A percentile compares a stretch with the other conserved stretches of the same genome.
Evolutionary conservation across 805 yeast genomes (phyloP).

Genomic region (Suhomyces emberorum): DNA sequence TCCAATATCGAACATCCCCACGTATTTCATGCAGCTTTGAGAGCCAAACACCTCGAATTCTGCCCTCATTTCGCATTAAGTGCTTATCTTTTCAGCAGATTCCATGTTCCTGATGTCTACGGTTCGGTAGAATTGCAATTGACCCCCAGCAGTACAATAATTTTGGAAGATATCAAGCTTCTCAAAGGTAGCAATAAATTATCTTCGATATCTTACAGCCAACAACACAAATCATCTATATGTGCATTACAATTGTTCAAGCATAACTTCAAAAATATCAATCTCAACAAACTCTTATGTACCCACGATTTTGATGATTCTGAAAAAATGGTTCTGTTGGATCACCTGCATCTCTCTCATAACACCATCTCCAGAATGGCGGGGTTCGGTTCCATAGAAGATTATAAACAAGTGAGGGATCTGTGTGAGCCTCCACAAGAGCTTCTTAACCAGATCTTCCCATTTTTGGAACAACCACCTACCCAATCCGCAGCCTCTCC

Average conservation of each 20-base stretch:
- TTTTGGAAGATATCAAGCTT: slow-evolving; percentile 16
- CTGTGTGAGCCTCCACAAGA: slow-evolving; percentile 23
- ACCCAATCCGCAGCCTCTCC: slow-evolving; percentile 7
- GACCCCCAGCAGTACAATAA: slow-evolving; percentile 3
- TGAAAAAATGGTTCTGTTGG: slow-evolving; percentile 11
- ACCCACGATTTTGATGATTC: slow-evolving; percentile 11
- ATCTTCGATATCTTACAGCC: slow-evolving; percentile 21
- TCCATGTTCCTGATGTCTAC: slow-evolving; percentile 26
- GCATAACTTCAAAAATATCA: slow-evolving; percentile 17
- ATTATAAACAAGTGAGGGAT: slow-evolving; percentile 18
- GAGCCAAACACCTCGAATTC: slow-evolving; percentile 22
- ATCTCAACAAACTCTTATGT: slow-evolving; percentile 17
- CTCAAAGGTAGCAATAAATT: slow-evolving; percentile 24
- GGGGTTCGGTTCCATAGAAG: slow-evolving; percentile 19
- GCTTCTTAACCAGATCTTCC: slow-evolving; percentile 25
- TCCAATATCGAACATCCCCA: slow-evolving; percentile 1
- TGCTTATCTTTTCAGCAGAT: slow-evolving; percentile 25
- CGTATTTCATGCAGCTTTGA: slow-evolving; percentile 18
- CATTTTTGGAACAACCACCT: slow-evolving; percentile 19
- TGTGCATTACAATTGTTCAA: slow-evolving; percentile 19
- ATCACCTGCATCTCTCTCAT: slow-evolving; percentile 12
- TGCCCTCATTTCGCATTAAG: slow-evolving; percentile 28
- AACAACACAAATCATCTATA: slow-evolving; percentile 25
- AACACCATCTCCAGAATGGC: slow-evolving; percentile 16
- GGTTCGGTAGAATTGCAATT: slow-evolving; percentile 18